phyloP scores from a whole-genome alignment of 371 early-diverging fungal genomes.

The Mucor indicus region DNA sequence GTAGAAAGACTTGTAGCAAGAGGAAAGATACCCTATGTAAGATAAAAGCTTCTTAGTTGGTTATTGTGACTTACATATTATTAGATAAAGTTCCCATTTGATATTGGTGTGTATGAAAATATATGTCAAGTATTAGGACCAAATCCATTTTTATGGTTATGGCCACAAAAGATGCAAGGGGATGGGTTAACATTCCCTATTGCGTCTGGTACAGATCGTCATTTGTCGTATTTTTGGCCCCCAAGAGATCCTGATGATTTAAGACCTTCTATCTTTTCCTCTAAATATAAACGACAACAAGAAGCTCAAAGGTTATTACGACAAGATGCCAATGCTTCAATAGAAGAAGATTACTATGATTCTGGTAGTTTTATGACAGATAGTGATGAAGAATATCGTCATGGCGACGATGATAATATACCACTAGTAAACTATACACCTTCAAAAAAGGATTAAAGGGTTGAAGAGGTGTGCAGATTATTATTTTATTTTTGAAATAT shows the following conservation, averaged over 20 bases:
- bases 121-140: slow-evolving; percentile 79
- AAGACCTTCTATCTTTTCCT: slow-evolving; percentile 35
- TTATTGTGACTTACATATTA: too few relatives aligned
- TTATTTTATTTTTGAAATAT: too few relatives aligned
- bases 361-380: slow-evolving; percentile 38
- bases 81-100: slow-evolving; percentile 59
- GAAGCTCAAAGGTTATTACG: slow-evolving; percentile 14
- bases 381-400: slow-evolving; percentile 23
- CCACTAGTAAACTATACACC: too few relatives aligned
- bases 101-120: slow-evolving; percentile 82
- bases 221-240: slow-evolving; percentile 32
- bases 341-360: slow-evolving; percentile 22
- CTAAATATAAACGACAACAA: slow-evolving; percentile 33
- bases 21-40: slow-evolving; percentile 60
- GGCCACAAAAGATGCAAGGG: slow-evolving; percentile 61
- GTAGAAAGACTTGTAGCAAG: slow-evolving; percentile 72
- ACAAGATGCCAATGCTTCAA: slow-evolving; percentile 22
- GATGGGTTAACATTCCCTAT: slow-evolving; percentile 75
- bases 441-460: too few relatives aligned
- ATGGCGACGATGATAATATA: slow-evolving; percentile 36
- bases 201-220: slow-evolving; percentile 24
- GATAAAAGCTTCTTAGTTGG: too few relatives aligned
- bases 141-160: slow-evolving; percentile 64
- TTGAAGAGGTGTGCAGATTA: too few relatives aligned
- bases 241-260: slow-evolving; percentile 39